Percentiles rank a stretch among this genome's conserved stretches.
Conservation (phyloP, 148 eudicot genomes). For the Talinum fruticosum region DNA sequence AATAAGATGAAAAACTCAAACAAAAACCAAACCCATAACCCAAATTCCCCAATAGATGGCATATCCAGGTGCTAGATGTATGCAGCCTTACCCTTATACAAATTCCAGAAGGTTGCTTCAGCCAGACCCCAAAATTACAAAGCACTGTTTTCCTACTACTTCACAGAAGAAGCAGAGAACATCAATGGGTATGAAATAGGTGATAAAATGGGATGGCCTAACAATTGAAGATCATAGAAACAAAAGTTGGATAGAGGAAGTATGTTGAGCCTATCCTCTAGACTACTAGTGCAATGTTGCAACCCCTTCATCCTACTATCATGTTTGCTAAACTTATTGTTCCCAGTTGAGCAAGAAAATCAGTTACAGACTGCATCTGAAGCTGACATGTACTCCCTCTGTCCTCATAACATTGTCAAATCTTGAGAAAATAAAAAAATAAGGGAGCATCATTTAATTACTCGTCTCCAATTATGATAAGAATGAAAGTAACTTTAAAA, state of each 20-base stretch:
- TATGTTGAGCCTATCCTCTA: neutral
- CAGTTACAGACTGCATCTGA: neutral
- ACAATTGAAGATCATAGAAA: neutral
- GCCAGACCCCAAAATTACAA: neutral
- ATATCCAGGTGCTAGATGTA: neutral
- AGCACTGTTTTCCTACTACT: neutral
- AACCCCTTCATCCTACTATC: too few relatives aligned
- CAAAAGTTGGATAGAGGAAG: neutral
- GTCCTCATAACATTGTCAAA: too few relatives aligned
- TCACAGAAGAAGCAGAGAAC: neutral
- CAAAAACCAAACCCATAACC: neutral
- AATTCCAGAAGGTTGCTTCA: neutral
- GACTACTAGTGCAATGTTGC: too few relatives aligned
- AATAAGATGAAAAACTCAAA: neutral
- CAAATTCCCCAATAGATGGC: neutral
- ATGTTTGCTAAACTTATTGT: neutral
- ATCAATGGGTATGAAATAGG: neutral
- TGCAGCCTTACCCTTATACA: neutral
- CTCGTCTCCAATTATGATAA: too few relatives aligned
- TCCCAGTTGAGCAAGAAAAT: neutral
- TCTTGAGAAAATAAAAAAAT: too few relatives aligned
- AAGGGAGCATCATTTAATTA: too few relatives aligned
- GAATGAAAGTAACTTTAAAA: too few relatives aligned
- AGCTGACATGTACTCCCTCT: neutral
- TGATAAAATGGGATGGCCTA: neutral